Percentiles rank a stretch among this genome's conserved stretches.
phyloP scores from a whole-genome alignment of 305 asterid species.

The Caryopteris hybrid region DNA sequence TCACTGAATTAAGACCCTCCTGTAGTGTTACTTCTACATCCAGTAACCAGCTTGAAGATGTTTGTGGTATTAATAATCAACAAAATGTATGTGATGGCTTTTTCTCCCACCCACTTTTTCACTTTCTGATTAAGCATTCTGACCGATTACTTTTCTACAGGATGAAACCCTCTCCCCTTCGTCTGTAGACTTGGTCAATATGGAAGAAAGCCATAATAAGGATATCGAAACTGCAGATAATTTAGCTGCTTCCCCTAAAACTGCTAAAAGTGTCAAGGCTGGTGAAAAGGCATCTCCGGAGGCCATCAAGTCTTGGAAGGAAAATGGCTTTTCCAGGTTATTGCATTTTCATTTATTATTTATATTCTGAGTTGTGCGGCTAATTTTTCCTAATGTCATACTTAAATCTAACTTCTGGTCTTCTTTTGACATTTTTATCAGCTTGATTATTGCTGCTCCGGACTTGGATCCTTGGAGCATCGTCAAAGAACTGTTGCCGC shows the following conservation, averaged over 20 bases:
- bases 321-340: constrained; percentile 92
- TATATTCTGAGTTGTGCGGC: not conserved
- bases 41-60: constrained; percentile 37
- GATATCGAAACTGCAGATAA: constrained; percentile 32
- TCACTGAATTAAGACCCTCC: constrained; percentile 46
- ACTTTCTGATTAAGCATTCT: not conserved
- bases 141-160: constrained; percentile 33
- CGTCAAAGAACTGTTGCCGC: constrained; percentile 68
- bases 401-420: constrained; percentile 8
- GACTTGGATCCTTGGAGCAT: constrained; percentile 71
- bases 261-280: constrained; percentile 43
- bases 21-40: constrained; percentile 29
- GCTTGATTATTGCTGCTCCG: constrained; percentile 87
- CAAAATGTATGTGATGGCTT: constrained; percentile 31
- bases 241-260: constrained; percentile 35
- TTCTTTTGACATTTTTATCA: constrained; percentile 21
- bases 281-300: constrained; percentile 73
- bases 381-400: not conserved
- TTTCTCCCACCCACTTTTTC: not conserved
- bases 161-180: constrained; percentile 32
- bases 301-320: constrained; percentile 62
- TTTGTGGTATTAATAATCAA: constrained; percentile 19
- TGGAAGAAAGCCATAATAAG: constrained; percentile 34
- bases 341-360: not conserved
- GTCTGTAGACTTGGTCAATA: constrained; percentile 21